These are phyloP conservation scores for Eucalyptus brandiana DNA, from an alignment of 345 rosid genomes.

Conservation along the genomic window DNA sequence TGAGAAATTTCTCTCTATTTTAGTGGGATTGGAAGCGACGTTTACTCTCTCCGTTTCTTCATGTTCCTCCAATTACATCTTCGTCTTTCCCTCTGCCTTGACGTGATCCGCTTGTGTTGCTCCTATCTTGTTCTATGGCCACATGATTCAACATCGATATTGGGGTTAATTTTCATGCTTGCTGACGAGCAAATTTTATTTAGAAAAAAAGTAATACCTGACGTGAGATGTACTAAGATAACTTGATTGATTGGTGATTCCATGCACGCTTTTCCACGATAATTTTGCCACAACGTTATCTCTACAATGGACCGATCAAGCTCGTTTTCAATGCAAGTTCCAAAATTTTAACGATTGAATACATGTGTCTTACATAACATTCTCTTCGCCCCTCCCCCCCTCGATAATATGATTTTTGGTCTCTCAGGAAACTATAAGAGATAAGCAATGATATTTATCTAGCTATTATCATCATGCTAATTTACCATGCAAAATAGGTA, in stretches of 20 bases:
- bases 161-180: neutral
- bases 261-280: neutral
- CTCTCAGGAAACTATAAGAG: neutral
- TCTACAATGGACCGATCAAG: neutral
- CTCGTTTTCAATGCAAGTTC: neutral
- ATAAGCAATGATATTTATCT: neutral
- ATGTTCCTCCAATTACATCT: neutral
- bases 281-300: neutral
- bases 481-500: neutral
- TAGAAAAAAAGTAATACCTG: neutral
- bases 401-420: neutral
- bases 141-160: neutral
- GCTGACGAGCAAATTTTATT: neutral
- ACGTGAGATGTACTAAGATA: neutral
- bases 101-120: neutral
- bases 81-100: neutral
- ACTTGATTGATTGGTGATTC: neutral
- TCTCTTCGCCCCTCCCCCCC: too few species aligned
- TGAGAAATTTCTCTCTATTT: neutral
- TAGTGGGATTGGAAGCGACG: neutral
- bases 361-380: neutral
- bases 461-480: neutral
- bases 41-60: neutral
- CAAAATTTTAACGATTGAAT: neutral
- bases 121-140: neutral